Evolutionary conservation across 1,284 basidiomycete species (phyloP).

Genomic region (Gymnopus androsaceus): DNA sequence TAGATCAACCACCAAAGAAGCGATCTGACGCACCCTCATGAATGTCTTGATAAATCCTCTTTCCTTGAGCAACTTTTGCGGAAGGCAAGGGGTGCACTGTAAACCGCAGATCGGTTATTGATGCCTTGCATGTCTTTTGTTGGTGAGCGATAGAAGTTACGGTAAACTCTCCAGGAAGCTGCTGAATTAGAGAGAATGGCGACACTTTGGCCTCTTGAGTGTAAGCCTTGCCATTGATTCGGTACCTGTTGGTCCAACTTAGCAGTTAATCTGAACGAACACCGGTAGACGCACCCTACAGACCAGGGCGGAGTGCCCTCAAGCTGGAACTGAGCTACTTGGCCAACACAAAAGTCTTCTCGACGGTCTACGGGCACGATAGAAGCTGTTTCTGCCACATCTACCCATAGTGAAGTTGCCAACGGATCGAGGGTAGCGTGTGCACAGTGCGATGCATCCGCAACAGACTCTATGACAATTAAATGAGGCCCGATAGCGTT

Average conservation of each 20-base stretch:
- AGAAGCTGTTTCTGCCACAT: conserved; percentile 93
- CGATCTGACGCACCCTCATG: conserved; percentile 69
- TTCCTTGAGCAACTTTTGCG: conserved; percentile 86
- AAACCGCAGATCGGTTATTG: conserved; percentile 76
- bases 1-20: neutral
- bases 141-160: conserved; percentile 89
- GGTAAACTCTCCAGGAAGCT: conserved; percentile 79
- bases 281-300: conserved; percentile 61
- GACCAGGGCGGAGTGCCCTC: conserved; percentile 97
- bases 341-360: conserved; percentile 88
- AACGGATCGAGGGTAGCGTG: conserved; percentile 70
- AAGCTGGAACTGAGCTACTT: conserved; percentile 87
- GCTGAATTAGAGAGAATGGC: conserved; percentile 82
- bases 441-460: conserved; percentile 80
- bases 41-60: conserved; percentile 80
- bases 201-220: conserved; percentile 77
- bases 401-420: conserved; percentile 70
- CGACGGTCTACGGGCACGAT: conserved; percentile 83
- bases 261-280: conserved; percentile 7
- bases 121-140: conserved; percentile 84
- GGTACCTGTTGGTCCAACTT: conserved; percentile 56
- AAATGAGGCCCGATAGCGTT: conserved; percentile 79
- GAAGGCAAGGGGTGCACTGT: conserved; percentile 83
- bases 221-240: conserved; percentile 76
- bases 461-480: conserved; percentile 73